Percentiles rank a stretch among this genome's conserved stretches.
Conservation (phyloP, 1,284 basidiomycete genomes). For the Rhodotorula sp. region DNA sequence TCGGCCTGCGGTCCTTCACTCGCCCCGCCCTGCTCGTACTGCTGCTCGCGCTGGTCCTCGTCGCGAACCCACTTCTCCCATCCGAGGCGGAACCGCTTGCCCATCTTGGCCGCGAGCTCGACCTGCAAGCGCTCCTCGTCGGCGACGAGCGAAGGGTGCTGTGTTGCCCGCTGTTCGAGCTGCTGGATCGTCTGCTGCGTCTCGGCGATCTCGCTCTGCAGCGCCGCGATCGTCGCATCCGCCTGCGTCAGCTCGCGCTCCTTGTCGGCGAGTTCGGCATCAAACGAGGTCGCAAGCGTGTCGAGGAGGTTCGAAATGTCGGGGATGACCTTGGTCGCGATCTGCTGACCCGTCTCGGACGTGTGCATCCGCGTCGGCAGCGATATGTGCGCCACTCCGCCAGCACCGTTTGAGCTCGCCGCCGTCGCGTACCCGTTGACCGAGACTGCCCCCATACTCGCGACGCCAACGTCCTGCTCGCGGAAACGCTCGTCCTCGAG, state of each 20-base stretch:
- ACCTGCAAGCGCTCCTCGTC: slow-evolving; percentile 64
- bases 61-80: slow-evolving; percentile 89
- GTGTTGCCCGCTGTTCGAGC: slow-evolving; percentile 66
- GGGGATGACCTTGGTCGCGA: slow-evolving; percentile 76
- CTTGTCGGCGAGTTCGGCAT: slow-evolving; percentile 86
- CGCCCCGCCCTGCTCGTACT: slow-evolving; percentile 43
- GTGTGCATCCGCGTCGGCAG: slow-evolving; percentile 66
- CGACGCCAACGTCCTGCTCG: slow-evolving; percentile 27
- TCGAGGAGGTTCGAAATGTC: slow-evolving; percentile 86
- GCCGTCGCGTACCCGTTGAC: neutral
- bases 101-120: slow-evolving; percentile 72
- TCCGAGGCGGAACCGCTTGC: slow-evolving; percentile 73
- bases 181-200: slow-evolving; percentile 72
- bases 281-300: slow-evolving; percentile 85
- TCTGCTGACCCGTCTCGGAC: slow-evolving; percentile 81
- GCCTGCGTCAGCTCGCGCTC: slow-evolving; percentile 91
- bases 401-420: neutral
- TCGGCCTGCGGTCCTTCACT: slow-evolving; percentile 35
- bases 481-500: slow-evolving; percentile 97
- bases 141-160: slow-evolving; percentile 60
- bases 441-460: slow-evolving; percentile 13
- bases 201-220: slow-evolving; percentile 89
- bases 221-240: slow-evolving; percentile 78
- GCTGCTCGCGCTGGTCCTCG: slow-evolving; percentile 71
- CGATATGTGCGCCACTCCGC: neutral